A percentile compares a stretch with the other conserved stretches of the same genome.
These are phyloP conservation scores for Ambrosia trifida DNA, from an alignment of 129 eudicot genomes.

Conservation along the genomic window DNA sequence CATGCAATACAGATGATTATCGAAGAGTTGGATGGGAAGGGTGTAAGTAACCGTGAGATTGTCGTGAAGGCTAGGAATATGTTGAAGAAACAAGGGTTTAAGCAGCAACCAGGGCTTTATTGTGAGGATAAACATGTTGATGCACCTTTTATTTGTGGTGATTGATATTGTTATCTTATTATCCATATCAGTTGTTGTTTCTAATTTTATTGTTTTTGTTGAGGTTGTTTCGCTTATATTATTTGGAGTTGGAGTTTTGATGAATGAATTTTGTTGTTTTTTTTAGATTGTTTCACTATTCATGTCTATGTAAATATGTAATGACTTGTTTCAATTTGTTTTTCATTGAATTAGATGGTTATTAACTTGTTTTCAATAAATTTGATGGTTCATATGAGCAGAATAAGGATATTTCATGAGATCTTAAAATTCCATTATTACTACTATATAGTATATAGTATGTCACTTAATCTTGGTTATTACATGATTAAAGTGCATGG, in stretches of 20 bases:
- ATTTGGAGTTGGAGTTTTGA: neutral
- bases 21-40: constrained; percentile 44
- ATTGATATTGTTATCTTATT: neutral
- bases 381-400: too few relatives aligned
- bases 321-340: neutral
- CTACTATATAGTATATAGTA: too few relatives aligned
- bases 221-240: neutral
- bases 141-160: constrained; percentile 50
- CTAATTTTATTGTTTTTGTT: neutral
- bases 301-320: neutral
- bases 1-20: constrained; percentile 73
- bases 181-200: too few relatives aligned
- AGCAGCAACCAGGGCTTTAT: constrained; percentile 83
- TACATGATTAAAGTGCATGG: too few relatives aligned
- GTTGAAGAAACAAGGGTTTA: constrained; percentile 72
- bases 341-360: too few relatives aligned
- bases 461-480: too few relatives aligned
- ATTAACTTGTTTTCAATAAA: too few relatives aligned
- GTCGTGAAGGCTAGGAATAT: constrained; percentile 63
- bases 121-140: constrained; percentile 66
- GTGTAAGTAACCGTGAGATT: constrained; percentile 55
- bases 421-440: too few relatives aligned
- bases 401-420: too few relatives aligned
- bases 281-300: too few relatives aligned
- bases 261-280: neutral